Evolutionary conservation across 768 basidiomycete genomes (phyloP), one percentile per base, ranked within the genome.

Genomic region (Butyriboletus loyo): DNA sequence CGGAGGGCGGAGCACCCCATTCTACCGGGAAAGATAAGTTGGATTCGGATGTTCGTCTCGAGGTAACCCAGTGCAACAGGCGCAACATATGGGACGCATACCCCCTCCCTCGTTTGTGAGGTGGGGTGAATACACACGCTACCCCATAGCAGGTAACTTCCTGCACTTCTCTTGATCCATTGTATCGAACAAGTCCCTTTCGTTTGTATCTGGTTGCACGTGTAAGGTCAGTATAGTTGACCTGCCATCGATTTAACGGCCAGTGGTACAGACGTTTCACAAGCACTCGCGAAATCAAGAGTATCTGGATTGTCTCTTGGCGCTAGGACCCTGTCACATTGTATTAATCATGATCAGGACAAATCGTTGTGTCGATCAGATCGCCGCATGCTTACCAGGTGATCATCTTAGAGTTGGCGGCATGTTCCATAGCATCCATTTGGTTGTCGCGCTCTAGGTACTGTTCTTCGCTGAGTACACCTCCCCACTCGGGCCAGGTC

Each of bases 51-150:
- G 39, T 38, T 53, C 57, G 25, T 8, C 70, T 66, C 11, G 77
- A 76, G 27, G 79, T 62, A 11, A 79, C 73, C 73, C 77, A 79
- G 58, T 86, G 84, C 36, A 86, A 50, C 17, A 86, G 70, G n/a
- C 77, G 71, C 82, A 85, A 82, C 83, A 84, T 82, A 54, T 82
- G 80, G 13, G 63, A 61, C 5, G 77, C 83, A 55, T 81, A 85
- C 9, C 84, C 84, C 35, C 76, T 77, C 7, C 74, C 67, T 38
- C 82, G 75, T 15, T 81, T 71, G 35, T 59, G 47, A 1, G 70
- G 60, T 17, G 78, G 78, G 3, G 82, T 83, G 64, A 75, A 85
- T 6, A 85, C 81, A 7, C 75, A 75, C 0, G 82, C 81, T 40
- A 86, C 67, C 2, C 68, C 79, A 53, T 84, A 83, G 41, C 78